Percentiles rank a stretch among this genome's conserved stretches.
Conservation (phyloP, 345 rosid species). For the Cardamine chenopodiifolia region DNA sequence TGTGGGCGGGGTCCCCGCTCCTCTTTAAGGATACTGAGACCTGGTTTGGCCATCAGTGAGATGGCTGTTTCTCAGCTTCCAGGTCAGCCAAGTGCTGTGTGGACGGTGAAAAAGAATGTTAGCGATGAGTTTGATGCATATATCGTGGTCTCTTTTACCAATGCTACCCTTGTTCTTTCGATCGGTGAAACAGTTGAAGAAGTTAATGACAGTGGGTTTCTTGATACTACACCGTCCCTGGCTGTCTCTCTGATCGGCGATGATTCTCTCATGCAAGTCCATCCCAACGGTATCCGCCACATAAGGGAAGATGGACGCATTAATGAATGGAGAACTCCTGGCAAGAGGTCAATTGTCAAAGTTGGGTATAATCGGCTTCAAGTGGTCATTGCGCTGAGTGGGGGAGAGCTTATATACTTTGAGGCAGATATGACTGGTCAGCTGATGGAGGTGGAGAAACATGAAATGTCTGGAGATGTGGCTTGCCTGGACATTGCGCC, state of each 20-base stretch:
- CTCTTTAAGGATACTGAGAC: constrained; percentile 83
- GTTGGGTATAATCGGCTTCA: constrained; percentile 96
- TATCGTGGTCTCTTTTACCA: constrained; percentile 93
- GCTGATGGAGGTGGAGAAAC: constrained; percentile 97
- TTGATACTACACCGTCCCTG: constrained; percentile 88
- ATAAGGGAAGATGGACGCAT: constrained; percentile 97
- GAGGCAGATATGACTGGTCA: constrained; percentile 95
- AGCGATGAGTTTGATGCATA: constrained; percentile 97
- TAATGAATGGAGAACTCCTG: constrained; percentile 99
- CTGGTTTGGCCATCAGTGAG: constrained; percentile 94
- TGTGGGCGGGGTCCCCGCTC: constrained; percentile 99
- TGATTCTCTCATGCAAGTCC: constrained; percentile 99
- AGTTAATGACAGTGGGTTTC: constrained; percentile 96
- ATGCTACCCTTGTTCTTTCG: constrained; percentile 95
- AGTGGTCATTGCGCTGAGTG: constrained; percentile 94
- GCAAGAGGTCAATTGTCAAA: constrained; percentile 95
- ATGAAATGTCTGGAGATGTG: constrained; percentile 99
- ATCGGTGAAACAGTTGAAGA: constrained; percentile 99
- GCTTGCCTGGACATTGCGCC: constrained; percentile 99
- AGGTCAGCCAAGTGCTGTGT: constrained; percentile 97
- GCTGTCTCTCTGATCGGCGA: constrained; percentile 94
- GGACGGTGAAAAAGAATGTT: constrained; percentile 93
- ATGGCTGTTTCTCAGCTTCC: constrained; percentile 99
- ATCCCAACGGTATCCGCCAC: constrained; percentile 94
- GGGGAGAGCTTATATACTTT: constrained; percentile 96